phyloP scores from a whole-genome alignment of 257 asterid genomes.

The Mitragyna speciosa region DNA sequence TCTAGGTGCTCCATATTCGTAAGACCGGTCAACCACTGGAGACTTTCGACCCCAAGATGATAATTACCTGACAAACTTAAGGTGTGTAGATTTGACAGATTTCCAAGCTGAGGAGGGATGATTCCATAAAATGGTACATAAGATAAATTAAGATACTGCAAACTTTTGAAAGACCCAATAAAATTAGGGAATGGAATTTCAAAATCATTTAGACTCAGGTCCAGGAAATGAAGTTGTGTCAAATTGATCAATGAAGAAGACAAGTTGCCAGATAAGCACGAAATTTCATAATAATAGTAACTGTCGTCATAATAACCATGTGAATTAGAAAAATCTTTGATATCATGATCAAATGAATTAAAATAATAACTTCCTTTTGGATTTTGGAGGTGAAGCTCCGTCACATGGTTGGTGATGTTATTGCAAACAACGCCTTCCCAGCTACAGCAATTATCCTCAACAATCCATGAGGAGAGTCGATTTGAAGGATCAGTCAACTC shows the following conservation, averaged over 20 bases:
- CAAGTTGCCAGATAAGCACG: constrained; percentile 2
- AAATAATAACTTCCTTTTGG: not conserved
- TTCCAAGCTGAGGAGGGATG: constrained; percentile 21
- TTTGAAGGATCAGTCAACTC: not conserved
- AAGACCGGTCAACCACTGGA: constrained; percentile 30
- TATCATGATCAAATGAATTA: not conserved
- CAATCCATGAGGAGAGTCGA: not conserved
- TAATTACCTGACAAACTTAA: constrained; percentile 5
- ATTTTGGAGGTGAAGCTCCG: not conserved
- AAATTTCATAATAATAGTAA: too few species aligned
- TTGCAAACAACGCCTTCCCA: not conserved
- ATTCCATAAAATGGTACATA: constrained; percentile 11
- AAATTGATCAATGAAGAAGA: constrained; percentile 25
- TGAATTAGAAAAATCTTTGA: too few species aligned
- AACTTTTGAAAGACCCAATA: constrained; percentile 14
- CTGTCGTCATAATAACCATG: not conserved
- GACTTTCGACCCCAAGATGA: not conserved
- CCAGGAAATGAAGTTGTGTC: constrained; percentile 27
- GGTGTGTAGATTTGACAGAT: constrained; percentile 23
- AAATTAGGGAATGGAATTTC: constrained; percentile 19
- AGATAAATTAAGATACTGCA: constrained; percentile 21
- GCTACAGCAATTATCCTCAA: not conserved
- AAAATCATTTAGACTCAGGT: constrained; percentile 23
- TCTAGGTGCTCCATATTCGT: constrained; percentile 15
- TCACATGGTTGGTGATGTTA: not conserved